Evolutionary conservation across 768 basidiomycete species (phyloP), one percentile per base, ranked within the genome.

Genomic region (Mrakia blollopis): DNA sequence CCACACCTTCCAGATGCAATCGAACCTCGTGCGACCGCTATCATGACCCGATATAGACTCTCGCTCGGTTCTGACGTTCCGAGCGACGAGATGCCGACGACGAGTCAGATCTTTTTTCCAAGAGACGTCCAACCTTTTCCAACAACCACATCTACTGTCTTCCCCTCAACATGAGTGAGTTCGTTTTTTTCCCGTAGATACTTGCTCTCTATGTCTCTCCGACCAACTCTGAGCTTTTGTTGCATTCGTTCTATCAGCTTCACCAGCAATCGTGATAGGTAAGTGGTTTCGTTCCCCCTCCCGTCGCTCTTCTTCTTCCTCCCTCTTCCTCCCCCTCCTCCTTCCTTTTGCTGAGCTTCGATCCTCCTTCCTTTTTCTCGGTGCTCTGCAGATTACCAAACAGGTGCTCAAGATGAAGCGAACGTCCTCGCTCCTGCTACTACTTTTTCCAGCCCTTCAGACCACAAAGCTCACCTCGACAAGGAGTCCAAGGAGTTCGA

Each of bases 331-430:
- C 39, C 35, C 35, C 39, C 65, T n/a, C 37, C 65, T 37, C 65
- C 14, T 68, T 11, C 8, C 39, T 68, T 18, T 21, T 9, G 63
- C 30, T 65, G 32, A 30, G 63, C 60, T 61, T 32, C 60, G 60
- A 61, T 32, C 60, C n/a, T 61, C 60, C 37, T 35, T 37, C 63
- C 63, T 65, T n/a, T n/a, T n/a, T n/a, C 63, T 50, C 63, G 28
- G 30, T 35, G 63, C 63, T 65, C 63, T 35, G 21, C 37, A 35
- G 30, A 32, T 23, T 65, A 32, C 63, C 63, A 35, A 28, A 57
- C 28, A 25, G 57, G 57, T 28, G 57, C 57, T 28, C 57, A 57
- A 57, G 57, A 57, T n/a, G 57, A 57, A 25, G 57, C 57, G n/a
- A 28, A 28, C 57, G 57, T 41, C 23, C 35, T 68, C 65, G 35